A percentile compares a stretch with the other conserved stretches of the same genome.
Evolutionary conservation across 306 rosid species (phyloP).

Genomic region (Sesbania bispinosa): DNA sequence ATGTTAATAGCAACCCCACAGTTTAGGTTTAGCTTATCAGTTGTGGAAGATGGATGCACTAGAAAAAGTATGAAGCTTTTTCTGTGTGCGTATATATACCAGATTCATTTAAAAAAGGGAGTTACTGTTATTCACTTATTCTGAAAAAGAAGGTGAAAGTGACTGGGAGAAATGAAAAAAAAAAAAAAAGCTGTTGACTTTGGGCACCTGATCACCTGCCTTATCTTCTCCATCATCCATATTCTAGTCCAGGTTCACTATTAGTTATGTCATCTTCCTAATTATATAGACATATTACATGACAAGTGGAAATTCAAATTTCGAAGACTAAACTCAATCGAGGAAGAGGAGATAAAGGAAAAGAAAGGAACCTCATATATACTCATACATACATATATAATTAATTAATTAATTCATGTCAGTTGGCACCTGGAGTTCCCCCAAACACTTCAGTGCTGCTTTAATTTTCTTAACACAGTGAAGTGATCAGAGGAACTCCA

Average conservation of each 20-base stretch:
- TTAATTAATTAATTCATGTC: no score
- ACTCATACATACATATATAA: background rate
- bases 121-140: no score
- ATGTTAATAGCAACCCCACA: background rate
- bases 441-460: constrained; percentile 46
- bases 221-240: background rate
- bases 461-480: constrained; percentile 22
- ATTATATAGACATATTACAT: no score
- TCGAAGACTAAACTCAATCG: no score
- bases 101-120: background rate
- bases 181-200: constrained; percentile 16
- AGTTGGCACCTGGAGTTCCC: constrained; percentile 40
- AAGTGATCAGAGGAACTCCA: constrained; percentile 44
- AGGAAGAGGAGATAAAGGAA: background rate
- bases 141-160: background rate
- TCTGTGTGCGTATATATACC: background rate
- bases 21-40: background rate
- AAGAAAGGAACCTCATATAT: background rate
- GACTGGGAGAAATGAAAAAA: background rate
- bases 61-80: constrained; percentile 6
- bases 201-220: background rate
- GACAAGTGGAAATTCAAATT: no score
- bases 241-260: constrained; percentile 21
- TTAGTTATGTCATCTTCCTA: no score
- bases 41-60: background rate